Evolutionary conservation across 164 flowering plant species (phyloP).

Genomic region (Warburgia ugandensis): DNA sequence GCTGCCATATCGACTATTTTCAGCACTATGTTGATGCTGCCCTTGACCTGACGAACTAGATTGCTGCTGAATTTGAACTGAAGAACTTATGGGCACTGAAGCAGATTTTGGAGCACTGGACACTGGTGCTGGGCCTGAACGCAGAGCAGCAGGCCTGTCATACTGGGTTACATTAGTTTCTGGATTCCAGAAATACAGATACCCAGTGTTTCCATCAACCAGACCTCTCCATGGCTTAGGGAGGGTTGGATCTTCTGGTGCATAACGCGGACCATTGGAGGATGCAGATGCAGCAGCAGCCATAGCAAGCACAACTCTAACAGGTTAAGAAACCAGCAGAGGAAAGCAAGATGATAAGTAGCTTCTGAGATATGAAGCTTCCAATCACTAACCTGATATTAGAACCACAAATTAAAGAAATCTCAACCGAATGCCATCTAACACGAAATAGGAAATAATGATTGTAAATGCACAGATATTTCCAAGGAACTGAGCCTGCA

Average conservation of each 20-base stretch:
- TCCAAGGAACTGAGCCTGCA: no score
- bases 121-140: constrained; percentile 10
- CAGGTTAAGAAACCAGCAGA: not conserved
- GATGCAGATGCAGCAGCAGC: constrained; percentile 45
- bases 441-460: no score
- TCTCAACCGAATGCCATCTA: no score
- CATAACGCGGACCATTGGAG: constrained; percentile 56
- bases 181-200: constrained; percentile 89
- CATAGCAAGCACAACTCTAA: constrained; percentile 19
- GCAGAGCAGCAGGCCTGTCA: constrained; percentile 53
- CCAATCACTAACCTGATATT: no score
- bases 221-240: constrained; percentile 96
- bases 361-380: no score
- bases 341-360: not conserved
- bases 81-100: constrained; percentile 34
- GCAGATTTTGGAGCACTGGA: constrained; percentile 24
- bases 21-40: constrained; percentile 22
- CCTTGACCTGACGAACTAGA: constrained; percentile 18
- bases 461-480: no score
- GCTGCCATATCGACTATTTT: constrained; percentile 30
- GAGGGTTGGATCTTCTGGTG: constrained; percentile 80
- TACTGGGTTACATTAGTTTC: constrained; percentile 92
- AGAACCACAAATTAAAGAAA: not conserved
- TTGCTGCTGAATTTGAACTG: constrained; percentile 43
- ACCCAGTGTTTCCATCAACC: constrained; percentile 84